Base-by-base conservation (phyloP, 2,329 filamentous ascomycete species). In the Magnaporthales sp. region DNA sequence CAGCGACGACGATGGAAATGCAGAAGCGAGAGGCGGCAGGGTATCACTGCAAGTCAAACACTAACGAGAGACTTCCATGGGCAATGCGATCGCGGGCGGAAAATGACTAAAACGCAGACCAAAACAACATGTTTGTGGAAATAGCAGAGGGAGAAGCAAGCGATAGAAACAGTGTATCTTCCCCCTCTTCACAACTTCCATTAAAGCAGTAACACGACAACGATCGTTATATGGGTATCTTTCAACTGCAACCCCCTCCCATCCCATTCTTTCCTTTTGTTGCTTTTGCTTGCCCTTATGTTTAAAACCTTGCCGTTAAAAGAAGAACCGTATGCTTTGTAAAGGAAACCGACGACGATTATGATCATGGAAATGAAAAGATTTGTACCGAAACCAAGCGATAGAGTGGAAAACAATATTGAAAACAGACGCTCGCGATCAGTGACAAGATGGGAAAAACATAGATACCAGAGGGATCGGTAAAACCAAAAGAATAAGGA, bases 181-280 rank as follows among this genome's bases (percentile, higher is more conserved):
- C 54, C n/a, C 10, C 54, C 54, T 26, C 54, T 58, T 26, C 24
- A n/a, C 54, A 26, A 58, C 54, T 9, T 58, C 54, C 22, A 58
- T 58, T 58, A 58, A 38, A 58, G 54, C 54, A 58, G 11, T 58
- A 58, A 26, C 24, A n/a, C 54, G 24, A 58, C 11, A 58, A 58
- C 54, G 54, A 58, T 58, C 54, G 54, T 58, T 26, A 58, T 58
- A 26, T 58, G 54, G 54, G 54, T 58, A 58, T 58, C 54, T 58
- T 58, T 26, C 54, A 26, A 58, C 54, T 58, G 24, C n/a, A n/a
- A 58, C 54, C 15, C 54, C 24, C 54, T 58, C 24, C 54, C 7
- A 7, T 26, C 54, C 54, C 54, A 22, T 26, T 58, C 54, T 58
- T 58, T 58, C 54, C 54, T 22, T 7, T 22, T 24, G 54, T 58